Conservation (phyloP, 2,329 filamentous ascomycete species). For the Penicillium sp. region DNA sequence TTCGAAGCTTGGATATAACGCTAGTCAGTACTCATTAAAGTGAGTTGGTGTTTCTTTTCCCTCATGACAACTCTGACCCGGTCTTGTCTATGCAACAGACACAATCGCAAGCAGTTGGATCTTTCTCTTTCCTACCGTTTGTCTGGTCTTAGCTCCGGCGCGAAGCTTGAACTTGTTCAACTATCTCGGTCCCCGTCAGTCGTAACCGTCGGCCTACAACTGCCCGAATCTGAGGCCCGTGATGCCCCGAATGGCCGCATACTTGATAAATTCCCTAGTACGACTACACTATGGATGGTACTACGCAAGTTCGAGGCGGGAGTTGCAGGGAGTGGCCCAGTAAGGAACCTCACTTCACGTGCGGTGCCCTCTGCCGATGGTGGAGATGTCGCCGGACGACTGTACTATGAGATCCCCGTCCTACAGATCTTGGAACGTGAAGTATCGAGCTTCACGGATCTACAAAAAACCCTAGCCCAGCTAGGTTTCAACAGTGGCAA, state of each 20-base stretch:
- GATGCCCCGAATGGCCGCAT: constrained; percentile 66
- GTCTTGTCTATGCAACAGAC: constrained; percentile 46
- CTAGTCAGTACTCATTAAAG: constrained; percentile 79
- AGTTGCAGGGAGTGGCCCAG: constrained; percentile 59
- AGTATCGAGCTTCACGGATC: constrained; percentile 71
- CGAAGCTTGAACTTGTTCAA: constrained; percentile 88
- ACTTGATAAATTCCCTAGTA: constrained; percentile 82
- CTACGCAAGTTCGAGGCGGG: constrained; percentile 86
- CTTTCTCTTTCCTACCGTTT: constrained; percentile 81
- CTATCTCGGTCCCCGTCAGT: constrained; percentile 81
- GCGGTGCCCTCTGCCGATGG: constrained; percentile 64
- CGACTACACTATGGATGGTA: constrained; percentile 84
- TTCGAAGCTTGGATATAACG: constrained; percentile 70
- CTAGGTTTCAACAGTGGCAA: constrained; percentile 84
- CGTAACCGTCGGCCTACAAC: constrained; percentile 83
- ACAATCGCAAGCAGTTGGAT: constrained; percentile 83
- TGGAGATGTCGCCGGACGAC: constrained; percentile 63
- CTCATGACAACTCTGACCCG: constrained; percentile 15
- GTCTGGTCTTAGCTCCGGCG: constrained; percentile 77
- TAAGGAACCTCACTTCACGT: constrained; percentile 79
- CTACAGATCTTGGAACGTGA: constrained; percentile 81
- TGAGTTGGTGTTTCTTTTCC: constrained; percentile 42
- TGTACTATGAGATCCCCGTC: constrained; percentile 86
- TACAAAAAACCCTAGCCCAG: constrained; percentile 86
- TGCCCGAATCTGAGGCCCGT: constrained; percentile 69